Evolutionary conservation across 2,329 filamentous ascomycete genomes (phyloP).

Genomic region (Podosphaera leucotricha): DNA sequence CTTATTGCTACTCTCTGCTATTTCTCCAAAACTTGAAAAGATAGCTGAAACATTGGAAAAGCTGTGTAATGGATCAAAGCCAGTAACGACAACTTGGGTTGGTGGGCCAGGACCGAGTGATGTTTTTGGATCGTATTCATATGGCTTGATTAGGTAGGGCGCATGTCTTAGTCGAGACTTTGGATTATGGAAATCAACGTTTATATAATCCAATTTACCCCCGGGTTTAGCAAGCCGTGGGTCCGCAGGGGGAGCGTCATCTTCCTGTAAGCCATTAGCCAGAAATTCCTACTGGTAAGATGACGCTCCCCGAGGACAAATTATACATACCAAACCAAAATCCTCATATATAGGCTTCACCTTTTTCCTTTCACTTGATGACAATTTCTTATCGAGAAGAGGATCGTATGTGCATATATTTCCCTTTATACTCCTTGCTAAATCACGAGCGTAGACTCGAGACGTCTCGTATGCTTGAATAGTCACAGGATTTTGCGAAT

Average conservation of each 20-base stretch:
- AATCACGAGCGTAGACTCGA: slow-evolving; percentile 30
- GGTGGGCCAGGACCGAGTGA: slow-evolving; percentile 78
- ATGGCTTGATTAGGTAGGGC: slow-evolving; percentile 61
- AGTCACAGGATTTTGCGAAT: slow-evolving; percentile 7
- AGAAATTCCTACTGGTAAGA: slow-evolving; percentile 26
- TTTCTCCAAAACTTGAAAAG: slow-evolving; percentile 65
- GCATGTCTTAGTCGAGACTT: slow-evolving; percentile 49
- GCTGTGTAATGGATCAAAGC: slow-evolving; percentile 76
- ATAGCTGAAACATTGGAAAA: slow-evolving; percentile 54
- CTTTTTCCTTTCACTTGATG: slow-evolving; percentile 28
- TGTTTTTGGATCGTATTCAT: slow-evolving; percentile 56
- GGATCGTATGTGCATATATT: slow-evolving; percentile 38
- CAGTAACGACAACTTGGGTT: slow-evolving; percentile 76
- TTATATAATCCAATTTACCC: slow-evolving; percentile 42
- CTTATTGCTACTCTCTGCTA: slow-evolving; percentile 77
- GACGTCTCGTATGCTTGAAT: slow-evolving; percentile 6
- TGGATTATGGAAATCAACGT: slow-evolving; percentile 41
- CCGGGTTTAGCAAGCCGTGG: slow-evolving; percentile 50
- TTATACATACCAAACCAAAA: slow-evolving; percentile 40
- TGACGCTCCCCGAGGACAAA: slow-evolving; percentile 31
- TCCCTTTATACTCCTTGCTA: slow-evolving; percentile 28
- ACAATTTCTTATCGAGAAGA: slow-evolving; percentile 15
- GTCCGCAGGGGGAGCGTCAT: slow-evolving; percentile 58
- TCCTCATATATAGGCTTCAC: slow-evolving; percentile 37
- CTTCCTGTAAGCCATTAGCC: slow-evolving; percentile 48